phyloP scores from a whole-genome alignment of 78 protist genomes.

The slime mould (Dictyostelium discoideum) region dicty_2.7 NC_007089.4:1179501-1180000 shows the following conservation, averaged over 20 bases:
- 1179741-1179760: neutral
- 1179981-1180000: neutral
- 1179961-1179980: neutral
- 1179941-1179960: neutral
- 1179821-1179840: neutral
- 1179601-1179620: conserved; percentile 66
- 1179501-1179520: too few species aligned
- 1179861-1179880: neutral
- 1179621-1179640: conserved; percentile 86
- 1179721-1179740: neutral
- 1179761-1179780: neutral
- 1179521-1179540: too few species aligned
- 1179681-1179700: conserved; percentile 69
- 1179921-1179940: neutral
- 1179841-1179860: neutral
- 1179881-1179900: neutral
- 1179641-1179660: conserved; percentile 84
- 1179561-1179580: too few species aligned
- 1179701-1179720: conserved; percentile 10
- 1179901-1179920: neutral
- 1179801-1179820: neutral
- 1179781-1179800: neutral
- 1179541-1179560: too few species aligned
- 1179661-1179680: conserved; percentile 97
- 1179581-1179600: too few species aligned